Conservation (phyloP, 805 yeast species). For the Trichomonascus vanleenenianus region DNA sequence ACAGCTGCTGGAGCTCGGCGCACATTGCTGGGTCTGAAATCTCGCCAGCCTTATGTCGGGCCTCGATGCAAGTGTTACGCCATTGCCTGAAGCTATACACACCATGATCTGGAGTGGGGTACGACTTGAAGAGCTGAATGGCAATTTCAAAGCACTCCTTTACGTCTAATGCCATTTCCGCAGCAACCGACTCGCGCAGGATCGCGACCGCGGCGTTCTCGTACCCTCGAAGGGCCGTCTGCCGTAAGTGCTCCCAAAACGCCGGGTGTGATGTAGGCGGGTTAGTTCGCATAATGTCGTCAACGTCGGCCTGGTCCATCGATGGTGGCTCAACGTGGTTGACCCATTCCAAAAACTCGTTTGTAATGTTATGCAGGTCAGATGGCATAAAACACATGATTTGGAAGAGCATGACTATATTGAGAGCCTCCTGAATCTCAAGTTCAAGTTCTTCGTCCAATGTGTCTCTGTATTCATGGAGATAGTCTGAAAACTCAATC, state of each 20-base stretch:
- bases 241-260: conserved; percentile 13
- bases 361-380: conserved; percentile 12
- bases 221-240: conserved; percentile 12
- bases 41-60: conserved; percentile 12
- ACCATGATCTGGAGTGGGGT: conserved; percentile 17
- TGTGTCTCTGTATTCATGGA: conserved; percentile 1
- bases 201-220: conserved; percentile 9
- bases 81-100: conserved; percentile 20
- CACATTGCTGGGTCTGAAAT: conserved; percentile 15
- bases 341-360: conserved; percentile 24
- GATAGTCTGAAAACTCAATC: conserved; percentile 5
- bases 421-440: conserved; percentile 14
- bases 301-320: background rate
- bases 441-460: conserved; percentile 5
- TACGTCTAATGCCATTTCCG: conserved; percentile 3
- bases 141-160: conserved; percentile 12
- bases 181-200: conserved; percentile 4
- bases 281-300: conserved; percentile 12
- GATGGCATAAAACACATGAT: conserved; percentile 15
- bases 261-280: conserved; percentile 13
- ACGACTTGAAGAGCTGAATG: conserved; percentile 17
- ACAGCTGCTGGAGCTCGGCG: conserved; percentile 18
- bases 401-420: conserved; percentile 17
- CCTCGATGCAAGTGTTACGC: conserved; percentile 21
- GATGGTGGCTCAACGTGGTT: conserved; percentile 16